Percentiles rank a stretch among this genome's conserved stretches.
Conservation (phyloP, 2,329 filamentous ascomycete genomes). For the Aspergillus spinulosporus region DNA sequence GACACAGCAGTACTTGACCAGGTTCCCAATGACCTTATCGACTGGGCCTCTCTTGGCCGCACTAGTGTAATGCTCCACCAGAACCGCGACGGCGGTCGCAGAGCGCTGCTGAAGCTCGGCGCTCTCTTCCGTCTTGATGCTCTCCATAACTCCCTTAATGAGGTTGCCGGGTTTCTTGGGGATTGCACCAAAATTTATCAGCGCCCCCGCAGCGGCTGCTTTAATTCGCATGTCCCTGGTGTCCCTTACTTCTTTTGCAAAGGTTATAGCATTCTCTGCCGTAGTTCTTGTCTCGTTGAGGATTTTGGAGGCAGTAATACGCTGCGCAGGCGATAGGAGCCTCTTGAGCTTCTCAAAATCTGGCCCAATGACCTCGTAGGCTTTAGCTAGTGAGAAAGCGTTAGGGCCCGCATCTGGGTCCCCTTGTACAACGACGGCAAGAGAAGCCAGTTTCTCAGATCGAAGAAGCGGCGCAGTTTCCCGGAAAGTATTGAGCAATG, state of each 20-base stretch:
- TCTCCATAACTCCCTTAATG: constrained; percentile 98
- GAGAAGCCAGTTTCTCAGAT: constrained; percentile 66
- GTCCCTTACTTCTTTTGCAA: constrained; percentile 76
- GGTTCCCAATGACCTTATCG: constrained; percentile 91
- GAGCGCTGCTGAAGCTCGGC: constrained; percentile 83
- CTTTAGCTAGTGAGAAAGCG: constrained; percentile 84
- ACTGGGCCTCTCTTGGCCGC: constrained; percentile 79
- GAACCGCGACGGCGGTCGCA: constrained; percentile 75
- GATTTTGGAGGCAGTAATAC: constrained; percentile 77
- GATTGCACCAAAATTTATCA: constrained; percentile 82
- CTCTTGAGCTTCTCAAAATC: constrained; percentile 90
- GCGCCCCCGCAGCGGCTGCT: constrained; percentile 79
- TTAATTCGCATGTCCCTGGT: constrained; percentile 81
- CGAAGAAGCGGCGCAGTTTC: constrained; percentile 81
- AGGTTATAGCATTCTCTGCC: constrained; percentile 70
- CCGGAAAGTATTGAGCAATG: constrained; percentile 85
- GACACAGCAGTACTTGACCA: constrained; percentile 96
- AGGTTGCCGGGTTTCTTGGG: constrained; percentile 91
- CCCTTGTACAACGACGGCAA: constrained; percentile 91
- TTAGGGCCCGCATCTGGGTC: constrained; percentile 87
- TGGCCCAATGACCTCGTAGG: constrained; percentile 79
- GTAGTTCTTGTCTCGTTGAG: constrained; percentile 74
- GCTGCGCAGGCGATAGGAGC: constrained; percentile 81
- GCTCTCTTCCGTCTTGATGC: constrained; percentile 92
- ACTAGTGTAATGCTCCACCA: constrained; percentile 83